A percentile compares a stretch with the other conserved stretches of the same genome.
Conservation (phyloP, 2,329 filamentous ascomycete genomes). For the Cladophialophora carrionii region DNA sequence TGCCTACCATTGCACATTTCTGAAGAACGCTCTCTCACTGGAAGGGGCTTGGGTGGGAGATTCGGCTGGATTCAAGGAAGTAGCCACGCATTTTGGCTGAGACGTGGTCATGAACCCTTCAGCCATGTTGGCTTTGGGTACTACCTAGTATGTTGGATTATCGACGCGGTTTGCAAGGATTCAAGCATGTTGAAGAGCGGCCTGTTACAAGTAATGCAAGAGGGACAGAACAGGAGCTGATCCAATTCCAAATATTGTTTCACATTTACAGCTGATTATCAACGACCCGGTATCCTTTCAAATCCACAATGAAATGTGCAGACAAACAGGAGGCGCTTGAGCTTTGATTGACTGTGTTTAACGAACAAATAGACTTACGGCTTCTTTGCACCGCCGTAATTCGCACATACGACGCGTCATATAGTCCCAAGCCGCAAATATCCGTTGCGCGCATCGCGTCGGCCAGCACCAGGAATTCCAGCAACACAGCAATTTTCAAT, state of each 20-base stretch:
- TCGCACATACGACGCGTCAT: neutral
- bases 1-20: conserved; percentile 51
- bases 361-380: neutral
- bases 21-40: conserved; percentile 45
- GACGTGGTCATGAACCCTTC: conserved; percentile 8
- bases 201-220: neutral
- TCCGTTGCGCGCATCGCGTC: conserved; percentile 16
- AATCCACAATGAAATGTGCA: neutral
- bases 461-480: neutral
- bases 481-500: neutral
- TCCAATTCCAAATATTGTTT: neutral
- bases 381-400: conserved; percentile 6
- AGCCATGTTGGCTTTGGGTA: neutral
- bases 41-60: neutral
- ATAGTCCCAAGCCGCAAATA: neutral
- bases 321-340: neutral
- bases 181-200: conserved; percentile 2
- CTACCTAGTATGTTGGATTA: no score
- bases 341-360: neutral
- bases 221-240: neutral
- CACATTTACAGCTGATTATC: neutral
- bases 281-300: neutral
- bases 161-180: neutral
- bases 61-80: neutral
- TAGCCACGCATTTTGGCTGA: conserved; percentile 27